These are phyloP conservation scores for Microbotryum violaceum DNA, from an alignment of 1,284 basidiomycete species.

Conservation along the genomic window DNA sequence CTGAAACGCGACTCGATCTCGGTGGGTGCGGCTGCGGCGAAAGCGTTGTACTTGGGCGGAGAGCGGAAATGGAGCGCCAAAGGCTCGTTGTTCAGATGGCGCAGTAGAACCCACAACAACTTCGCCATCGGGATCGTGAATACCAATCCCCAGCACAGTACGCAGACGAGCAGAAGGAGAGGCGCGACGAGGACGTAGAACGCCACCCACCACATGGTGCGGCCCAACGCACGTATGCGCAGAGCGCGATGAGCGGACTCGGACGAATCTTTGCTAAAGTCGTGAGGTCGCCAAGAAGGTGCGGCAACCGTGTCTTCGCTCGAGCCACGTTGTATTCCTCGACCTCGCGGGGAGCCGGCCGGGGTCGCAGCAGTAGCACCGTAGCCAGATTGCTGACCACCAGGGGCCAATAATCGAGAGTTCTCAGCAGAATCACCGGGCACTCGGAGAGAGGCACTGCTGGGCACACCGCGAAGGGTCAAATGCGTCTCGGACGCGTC, in stretches of 20 bases:
- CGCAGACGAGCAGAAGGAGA: conserved; percentile 73
- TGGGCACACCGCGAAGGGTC: too few species aligned
- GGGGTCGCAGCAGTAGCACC: background rate
- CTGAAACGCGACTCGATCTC: too few species aligned
- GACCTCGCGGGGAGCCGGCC: conserved; percentile 1
- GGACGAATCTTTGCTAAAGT: conserved; percentile 16
- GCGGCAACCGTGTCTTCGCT: conserved; percentile 23
- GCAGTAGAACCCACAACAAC: conserved; percentile 85
- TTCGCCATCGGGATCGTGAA: conserved; percentile 98
- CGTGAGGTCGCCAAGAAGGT: conserved; percentile 7
- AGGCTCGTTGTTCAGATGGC: conserved; percentile 71
- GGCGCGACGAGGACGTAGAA: conserved; percentile 76
- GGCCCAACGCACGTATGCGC: conserved; percentile 45
- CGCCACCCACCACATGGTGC: conserved; percentile 66
- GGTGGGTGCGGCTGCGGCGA: conserved; percentile 17
- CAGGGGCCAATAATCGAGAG: too few species aligned
- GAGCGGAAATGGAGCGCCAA: conserved; percentile 85
- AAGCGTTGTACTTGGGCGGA: conserved; percentile 49
- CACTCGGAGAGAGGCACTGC: too few species aligned
- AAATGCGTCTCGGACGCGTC: too few species aligned
- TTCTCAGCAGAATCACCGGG: too few species aligned
- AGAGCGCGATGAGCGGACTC: conserved; percentile 24
- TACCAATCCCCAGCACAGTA: conserved; percentile 86
- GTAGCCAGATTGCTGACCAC: conserved; percentile 3
- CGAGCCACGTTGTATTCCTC: conserved; percentile 4